Evolutionary conservation across 441 rosid species (phyloP), one percentile per base, ranked within the genome.

Genomic region (Euphorbia schlechtendalii): DNA sequence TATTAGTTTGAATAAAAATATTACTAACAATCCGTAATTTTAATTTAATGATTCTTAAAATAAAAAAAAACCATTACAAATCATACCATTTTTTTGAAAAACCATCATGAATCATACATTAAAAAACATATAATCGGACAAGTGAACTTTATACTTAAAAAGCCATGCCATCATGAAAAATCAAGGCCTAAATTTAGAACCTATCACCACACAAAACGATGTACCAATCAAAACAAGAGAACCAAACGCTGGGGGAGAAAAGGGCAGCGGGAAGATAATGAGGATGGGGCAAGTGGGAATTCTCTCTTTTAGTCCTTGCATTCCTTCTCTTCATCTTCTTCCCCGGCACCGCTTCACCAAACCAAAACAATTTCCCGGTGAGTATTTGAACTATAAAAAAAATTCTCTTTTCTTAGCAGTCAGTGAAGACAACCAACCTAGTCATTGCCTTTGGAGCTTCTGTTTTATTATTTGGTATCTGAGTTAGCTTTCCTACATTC

Each of bases 311-410:
- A 28, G 74, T 69, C 52, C 69, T 54, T 65, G 79, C 79, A 72
- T 71, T 73, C 76, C 73, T 69, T 63, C 73, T 55, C 66, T 73
- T 46, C 83, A 76, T 59, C 75, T 62, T 56, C 72, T 73, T 61
- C 86, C 80, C 40, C 78, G 71, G 13, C 25, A 59, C 65, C 65
- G 73, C 63, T 79, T 59, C 79, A 22, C 78, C 38, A 78, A 71
- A 69, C 78, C 77, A 70, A 78, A 78, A 71, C 32, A 30, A 32
- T 56, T 77, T 59, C 24, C 83, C 25, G 71, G 97, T 90, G 83
- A 82, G 82, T 56, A 21, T 7, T 0, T 3, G 27, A 45, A 38
- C 6, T 38, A 3, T 3, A 4, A 38, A 38, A 3, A 38, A n/a
- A n/a, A n/a, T n/a, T n/a, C n/a, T n/a, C n/a, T n/a, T n/a, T n/a